phyloP scores from a whole-genome alignment of 2,329 filamentous ascomycete genomes.

The Verticillium albo-atrum region DNA sequence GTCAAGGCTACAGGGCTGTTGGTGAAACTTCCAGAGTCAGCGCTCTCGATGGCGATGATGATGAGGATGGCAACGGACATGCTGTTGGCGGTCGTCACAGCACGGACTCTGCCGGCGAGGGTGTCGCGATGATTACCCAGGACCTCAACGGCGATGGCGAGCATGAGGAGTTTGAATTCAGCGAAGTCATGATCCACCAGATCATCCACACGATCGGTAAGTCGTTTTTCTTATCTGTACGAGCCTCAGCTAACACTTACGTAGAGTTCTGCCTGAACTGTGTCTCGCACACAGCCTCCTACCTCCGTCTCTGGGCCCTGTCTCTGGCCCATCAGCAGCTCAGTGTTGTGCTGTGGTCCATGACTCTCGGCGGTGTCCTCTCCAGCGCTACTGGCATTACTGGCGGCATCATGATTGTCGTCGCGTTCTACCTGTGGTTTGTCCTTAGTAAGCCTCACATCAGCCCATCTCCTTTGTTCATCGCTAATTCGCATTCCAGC shows the following conservation, averaged over 20 bases:
- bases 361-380: slow-evolving; percentile 84
- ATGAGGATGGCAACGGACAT: slow-evolving; percentile 57
- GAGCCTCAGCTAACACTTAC: slow-evolving; percentile 20
- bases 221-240: slow-evolving; percentile 22
- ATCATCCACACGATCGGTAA: slow-evolving; percentile 96
- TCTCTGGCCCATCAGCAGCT: slow-evolving; percentile 98
- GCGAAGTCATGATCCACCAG: slow-evolving; percentile 97
- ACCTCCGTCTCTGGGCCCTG: slow-evolving; percentile 95
- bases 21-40: slow-evolving; percentile 85
- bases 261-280: slow-evolving; percentile 97
- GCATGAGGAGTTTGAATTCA: slow-evolving; percentile 96
- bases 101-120: slow-evolving; percentile 66
- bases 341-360: slow-evolving; percentile 90
- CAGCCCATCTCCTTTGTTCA: no score
- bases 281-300: slow-evolving; percentile 97
- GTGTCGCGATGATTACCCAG: slow-evolving; percentile 82
- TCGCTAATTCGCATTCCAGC: slow-evolving; percentile 19
- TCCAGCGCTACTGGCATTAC: slow-evolving; percentile 53
- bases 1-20: slow-evolving; percentile 86
- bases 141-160: slow-evolving; percentile 72
- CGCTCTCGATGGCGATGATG: slow-evolving; percentile 82
- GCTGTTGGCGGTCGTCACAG: slow-evolving; percentile 56
- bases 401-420: slow-evolving; percentile 76
- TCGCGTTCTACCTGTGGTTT: slow-evolving; percentile 88
- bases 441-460: slow-evolving; percentile 52